These are phyloP conservation scores for Diplodia corticola DNA, from an alignment of 2,329 filamentous ascomycete species.

Conservation along the genomic window DNA sequence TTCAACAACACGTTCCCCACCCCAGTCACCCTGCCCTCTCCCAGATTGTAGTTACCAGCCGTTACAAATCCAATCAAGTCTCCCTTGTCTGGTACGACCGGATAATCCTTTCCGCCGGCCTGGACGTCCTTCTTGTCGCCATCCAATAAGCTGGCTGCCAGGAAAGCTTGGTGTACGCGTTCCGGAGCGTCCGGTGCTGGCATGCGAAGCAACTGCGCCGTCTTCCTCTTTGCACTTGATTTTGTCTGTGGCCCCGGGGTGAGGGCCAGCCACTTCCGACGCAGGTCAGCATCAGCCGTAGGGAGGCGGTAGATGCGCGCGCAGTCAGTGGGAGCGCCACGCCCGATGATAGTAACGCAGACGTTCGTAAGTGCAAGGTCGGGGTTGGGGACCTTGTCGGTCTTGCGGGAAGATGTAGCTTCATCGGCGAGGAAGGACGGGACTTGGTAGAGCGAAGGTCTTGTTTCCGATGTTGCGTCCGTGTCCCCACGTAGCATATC, in stretches of 20 bases:
- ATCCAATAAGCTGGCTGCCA: slow-evolving; percentile 47
- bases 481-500: slow-evolving; percentile 42
- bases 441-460: not conserved
- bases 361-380: slow-evolving; percentile 55
- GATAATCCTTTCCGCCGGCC: slow-evolving; percentile 51
- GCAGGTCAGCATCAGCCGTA: slow-evolving; percentile 53
- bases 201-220: slow-evolving; percentile 27
- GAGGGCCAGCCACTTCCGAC: slow-evolving; percentile 70
- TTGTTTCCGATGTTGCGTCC: not conserved
- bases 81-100: slow-evolving; percentile 67
- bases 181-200: slow-evolving; percentile 40
- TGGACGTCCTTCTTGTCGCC: slow-evolving; percentile 28
- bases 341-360: slow-evolving; percentile 64
- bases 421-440: not conserved
- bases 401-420: slow-evolving; percentile 9
- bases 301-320: slow-evolving; percentile 88
- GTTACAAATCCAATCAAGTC: slow-evolving; percentile 91
- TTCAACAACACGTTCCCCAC: slow-evolving; percentile 69
- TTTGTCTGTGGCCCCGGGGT: slow-evolving; percentile 37
- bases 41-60: slow-evolving; percentile 78
- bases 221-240: slow-evolving; percentile 25
- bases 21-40: slow-evolving; percentile 71
- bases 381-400: slow-evolving; percentile 21
- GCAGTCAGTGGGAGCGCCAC: slow-evolving; percentile 69
- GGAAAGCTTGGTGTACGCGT: slow-evolving; percentile 52